Conservation (phyloP, 2,329 filamentous ascomycete species). For the Colletotrichum camelliae region DNA sequence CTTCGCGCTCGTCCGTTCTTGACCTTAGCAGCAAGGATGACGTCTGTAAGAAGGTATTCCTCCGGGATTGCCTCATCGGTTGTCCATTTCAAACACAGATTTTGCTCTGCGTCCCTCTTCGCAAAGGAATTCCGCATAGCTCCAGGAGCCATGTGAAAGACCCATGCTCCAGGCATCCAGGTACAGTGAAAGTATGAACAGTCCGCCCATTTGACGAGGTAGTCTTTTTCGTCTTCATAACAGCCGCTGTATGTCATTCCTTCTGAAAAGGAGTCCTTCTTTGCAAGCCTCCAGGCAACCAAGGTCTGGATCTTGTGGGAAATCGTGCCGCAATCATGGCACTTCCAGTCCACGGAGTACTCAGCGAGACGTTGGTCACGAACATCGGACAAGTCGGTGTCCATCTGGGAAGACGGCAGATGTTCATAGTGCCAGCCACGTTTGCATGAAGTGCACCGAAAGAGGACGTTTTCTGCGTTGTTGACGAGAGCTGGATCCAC, state of each 20-base stretch:
- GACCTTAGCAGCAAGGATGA: slow-evolving; percentile 73
- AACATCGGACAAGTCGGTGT: slow-evolving; percentile 37
- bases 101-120: slow-evolving; percentile 67
- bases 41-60: slow-evolving; percentile 84
- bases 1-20: slow-evolving; percentile 38
- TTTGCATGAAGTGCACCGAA: slow-evolving; percentile 80
- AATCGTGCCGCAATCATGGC: slow-evolving; percentile 74
- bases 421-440: slow-evolving; percentile 87
- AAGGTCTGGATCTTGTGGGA: slow-evolving; percentile 75
- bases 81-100: slow-evolving; percentile 63
- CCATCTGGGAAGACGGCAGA: slow-evolving; percentile 44
- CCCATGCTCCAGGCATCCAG: slow-evolving; percentile 92
- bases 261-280: slow-evolving; percentile 58
- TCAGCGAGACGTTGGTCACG: slow-evolving; percentile 71
- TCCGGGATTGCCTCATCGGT: slow-evolving; percentile 84
- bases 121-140: slow-evolving; percentile 77
- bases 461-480: slow-evolving; percentile 77
- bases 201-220: slow-evolving; percentile 86
- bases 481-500: slow-evolving; percentile 73
- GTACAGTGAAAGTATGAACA: slow-evolving; percentile 81
- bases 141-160: slow-evolving; percentile 71
- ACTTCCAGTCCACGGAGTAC: slow-evolving; percentile 79
- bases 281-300: slow-evolving; percentile 83
- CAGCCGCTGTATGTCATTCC: slow-evolving; percentile 60
- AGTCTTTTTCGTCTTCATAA: slow-evolving; percentile 80